Conservation (phyloP, 495 filamentous ascomycete genomes). For the Xylaria scruposa region DNA sequence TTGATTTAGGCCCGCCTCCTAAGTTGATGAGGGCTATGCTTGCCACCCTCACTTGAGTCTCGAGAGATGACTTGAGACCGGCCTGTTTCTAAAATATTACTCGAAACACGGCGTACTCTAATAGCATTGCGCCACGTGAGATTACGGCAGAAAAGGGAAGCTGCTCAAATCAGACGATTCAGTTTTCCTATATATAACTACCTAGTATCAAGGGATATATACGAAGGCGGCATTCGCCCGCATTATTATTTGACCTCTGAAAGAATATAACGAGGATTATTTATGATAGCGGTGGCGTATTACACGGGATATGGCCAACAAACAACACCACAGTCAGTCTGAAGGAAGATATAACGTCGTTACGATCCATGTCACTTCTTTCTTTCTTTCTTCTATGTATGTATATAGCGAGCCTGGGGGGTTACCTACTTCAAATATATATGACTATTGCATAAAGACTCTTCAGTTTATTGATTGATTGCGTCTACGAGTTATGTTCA, state of each 20-base stretch:
- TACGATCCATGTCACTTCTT: too few species aligned
- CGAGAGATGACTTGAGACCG: neutral
- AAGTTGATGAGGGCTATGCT: constrained; percentile 74
- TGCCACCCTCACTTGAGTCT: constrained; percentile 70
- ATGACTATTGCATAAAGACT: neutral
- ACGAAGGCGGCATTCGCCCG: neutral
- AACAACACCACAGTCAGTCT: neutral
- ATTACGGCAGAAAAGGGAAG: neutral
- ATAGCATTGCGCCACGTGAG: neutral
- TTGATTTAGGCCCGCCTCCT: constrained; percentile 60
- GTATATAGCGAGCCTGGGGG: neutral
- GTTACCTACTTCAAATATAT: neutral
- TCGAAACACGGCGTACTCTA: too few species aligned
- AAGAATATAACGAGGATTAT: neutral
- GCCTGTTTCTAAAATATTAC: neutral
- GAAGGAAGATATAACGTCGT: constrained; percentile 11
- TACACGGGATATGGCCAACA: neutral
- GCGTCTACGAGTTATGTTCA: too few species aligned
- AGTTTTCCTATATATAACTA: neutral
- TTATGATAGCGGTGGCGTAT: neutral
- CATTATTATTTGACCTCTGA: neutral
- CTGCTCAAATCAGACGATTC: neutral
- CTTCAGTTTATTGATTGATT: too few species aligned
- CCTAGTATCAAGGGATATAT: neutral
- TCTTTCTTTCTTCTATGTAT: neutral